Evolutionary conservation across 2,329 filamentous ascomycete species (phyloP).

Genomic region (Monosporascus cannonballus): DNA sequence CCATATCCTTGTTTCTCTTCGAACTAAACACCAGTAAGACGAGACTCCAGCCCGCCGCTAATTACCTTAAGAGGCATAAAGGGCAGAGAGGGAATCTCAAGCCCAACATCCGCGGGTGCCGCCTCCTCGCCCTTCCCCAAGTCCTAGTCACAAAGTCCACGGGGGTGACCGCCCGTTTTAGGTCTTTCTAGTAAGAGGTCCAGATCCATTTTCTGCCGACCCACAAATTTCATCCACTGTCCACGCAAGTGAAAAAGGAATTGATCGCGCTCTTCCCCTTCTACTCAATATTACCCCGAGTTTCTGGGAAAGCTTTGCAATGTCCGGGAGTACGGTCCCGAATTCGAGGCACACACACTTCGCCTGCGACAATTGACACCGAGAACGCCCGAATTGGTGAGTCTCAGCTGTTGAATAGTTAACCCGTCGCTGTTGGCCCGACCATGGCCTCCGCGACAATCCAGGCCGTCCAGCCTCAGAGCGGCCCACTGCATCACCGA

Average conservation of each 20-base stretch:
- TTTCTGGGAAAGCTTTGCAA: slow-evolving; percentile 14
- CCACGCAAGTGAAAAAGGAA: not conserved
- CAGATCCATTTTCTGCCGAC: not conserved
- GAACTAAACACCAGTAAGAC: too few relatives aligned
- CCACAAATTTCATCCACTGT: not conserved
- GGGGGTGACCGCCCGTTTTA: too few relatives aligned
- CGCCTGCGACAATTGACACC: slow-evolving; percentile 11
- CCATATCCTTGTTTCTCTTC: too few relatives aligned
- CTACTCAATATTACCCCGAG: slow-evolving; percentile 43
- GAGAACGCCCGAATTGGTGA: slow-evolving; percentile 12
- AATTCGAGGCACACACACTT: slow-evolving; percentile 11
- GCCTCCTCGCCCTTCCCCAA: too few relatives aligned
- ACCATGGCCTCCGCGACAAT: slow-evolving; percentile 1
- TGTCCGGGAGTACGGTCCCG: slow-evolving; percentile 18
- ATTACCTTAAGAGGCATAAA: too few relatives aligned
- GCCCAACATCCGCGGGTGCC: too few relatives aligned
- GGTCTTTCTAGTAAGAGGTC: too few relatives aligned
- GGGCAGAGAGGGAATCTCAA: too few relatives aligned
- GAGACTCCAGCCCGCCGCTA: too few relatives aligned
- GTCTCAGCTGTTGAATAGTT: slow-evolving; percentile 8
- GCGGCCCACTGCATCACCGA: slow-evolving; percentile 15
- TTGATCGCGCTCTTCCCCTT: slow-evolving; percentile 17
- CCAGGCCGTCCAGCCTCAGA: slow-evolving; percentile 14
- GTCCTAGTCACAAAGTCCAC: too few relatives aligned
- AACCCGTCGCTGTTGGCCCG: not conserved